Evolutionary conservation across 179 eudicot species (phyloP).

Genomic region (Drosera spatulata): DNA sequence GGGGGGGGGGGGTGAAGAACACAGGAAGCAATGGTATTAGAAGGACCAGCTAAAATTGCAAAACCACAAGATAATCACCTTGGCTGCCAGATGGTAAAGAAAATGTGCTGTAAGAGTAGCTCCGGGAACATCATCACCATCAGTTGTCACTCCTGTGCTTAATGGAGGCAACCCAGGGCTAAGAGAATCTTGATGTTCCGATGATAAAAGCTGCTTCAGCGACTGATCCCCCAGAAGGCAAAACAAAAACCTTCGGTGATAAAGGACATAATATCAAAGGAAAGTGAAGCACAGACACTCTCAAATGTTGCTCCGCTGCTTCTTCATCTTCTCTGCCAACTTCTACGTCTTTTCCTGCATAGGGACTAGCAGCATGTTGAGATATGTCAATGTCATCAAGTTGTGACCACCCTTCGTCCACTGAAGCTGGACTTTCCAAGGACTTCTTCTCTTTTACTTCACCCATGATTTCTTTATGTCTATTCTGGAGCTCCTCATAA

Average conservation of each 20-base stretch:
- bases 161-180: constrained; percentile 90
- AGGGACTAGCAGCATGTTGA: constrained; percentile 22
- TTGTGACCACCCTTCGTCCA: constrained; percentile 64
- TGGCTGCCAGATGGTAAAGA: constrained; percentile 74
- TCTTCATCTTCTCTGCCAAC: constrained; percentile 24
- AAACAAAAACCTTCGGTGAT: constrained; percentile 76
- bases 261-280: constrained; percentile 86
- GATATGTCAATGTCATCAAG: constrained; percentile 44
- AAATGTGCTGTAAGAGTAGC: constrained; percentile 86
- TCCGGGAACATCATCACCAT: constrained; percentile 81
- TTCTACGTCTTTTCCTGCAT: constrained; percentile 21
- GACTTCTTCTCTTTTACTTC: constrained; percentile 12
- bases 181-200: constrained; percentile 58
- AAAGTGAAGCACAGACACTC: constrained; percentile 75
- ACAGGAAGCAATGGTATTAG: background rate
- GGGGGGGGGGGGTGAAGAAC: background rate
- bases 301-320: constrained; percentile 27
- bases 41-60: background rate
- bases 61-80: constrained; percentile 36
- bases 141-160: constrained; percentile 53
- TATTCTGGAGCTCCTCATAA: constrained; percentile 70
- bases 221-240: constrained; percentile 93
- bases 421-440: constrained; percentile 23
- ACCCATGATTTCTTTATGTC: constrained; percentile 15
- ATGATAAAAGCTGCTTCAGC: constrained; percentile 73